These are phyloP conservation scores for Ananas comosus DNA, from an alignment of 176 grass and related monocot species.

Conservation along the genomic window DNA sequence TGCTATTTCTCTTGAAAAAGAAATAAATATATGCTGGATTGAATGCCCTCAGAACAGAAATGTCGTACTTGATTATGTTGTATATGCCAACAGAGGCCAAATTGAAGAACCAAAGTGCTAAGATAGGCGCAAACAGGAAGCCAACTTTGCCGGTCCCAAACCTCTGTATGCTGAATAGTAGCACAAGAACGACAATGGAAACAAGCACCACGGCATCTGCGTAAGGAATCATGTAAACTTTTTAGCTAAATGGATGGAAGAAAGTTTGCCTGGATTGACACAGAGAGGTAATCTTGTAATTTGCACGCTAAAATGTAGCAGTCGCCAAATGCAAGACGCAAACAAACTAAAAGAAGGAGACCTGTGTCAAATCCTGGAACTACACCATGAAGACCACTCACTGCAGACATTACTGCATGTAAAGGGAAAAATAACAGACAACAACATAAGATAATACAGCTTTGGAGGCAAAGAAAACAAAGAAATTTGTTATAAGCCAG, in stretches of 20 bases:
- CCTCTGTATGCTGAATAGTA: conserved; percentile 92
- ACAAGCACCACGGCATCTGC: conserved; percentile 88
- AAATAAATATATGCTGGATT: conserved; percentile 90
- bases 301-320: no score
- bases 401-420: conserved; percentile 83
- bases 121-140: conserved; percentile 83
- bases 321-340: no score
- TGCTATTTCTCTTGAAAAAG: conserved; percentile 63
- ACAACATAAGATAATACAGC: background rate
- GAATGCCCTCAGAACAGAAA: conserved; percentile 71
- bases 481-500: background rate
- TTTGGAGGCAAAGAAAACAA: conserved; percentile 1
- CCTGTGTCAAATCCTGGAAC: conserved; percentile 78
- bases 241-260: background rate
- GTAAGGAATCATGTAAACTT: background rate
- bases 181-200: conserved; percentile 57
- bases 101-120: conserved; percentile 87
- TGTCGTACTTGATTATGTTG: conserved; percentile 73
- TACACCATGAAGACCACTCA: conserved; percentile 83
- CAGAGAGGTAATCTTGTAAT: no score
- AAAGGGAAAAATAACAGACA: conserved; percentile 15
- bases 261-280: background rate
- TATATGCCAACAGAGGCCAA: conserved; percentile 71
- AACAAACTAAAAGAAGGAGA: conserved; percentile 13
- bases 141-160: conserved; percentile 98